Evolutionary conservation across 768 basidiomycete species (phyloP).

Genomic region (Antrodiella citrinella): DNA sequence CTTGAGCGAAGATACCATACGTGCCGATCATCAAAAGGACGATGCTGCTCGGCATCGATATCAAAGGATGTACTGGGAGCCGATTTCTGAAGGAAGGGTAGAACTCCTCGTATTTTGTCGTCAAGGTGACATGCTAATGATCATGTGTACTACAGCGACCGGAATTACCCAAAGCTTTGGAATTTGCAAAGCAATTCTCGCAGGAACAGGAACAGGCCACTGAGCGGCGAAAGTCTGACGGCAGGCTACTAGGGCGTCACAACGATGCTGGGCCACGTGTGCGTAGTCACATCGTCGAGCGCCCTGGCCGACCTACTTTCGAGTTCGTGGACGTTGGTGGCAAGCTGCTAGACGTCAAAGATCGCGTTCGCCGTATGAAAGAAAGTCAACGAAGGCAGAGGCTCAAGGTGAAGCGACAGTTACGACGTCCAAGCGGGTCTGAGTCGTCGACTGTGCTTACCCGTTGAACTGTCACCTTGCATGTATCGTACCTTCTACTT

Average conservation of each 20-base stretch:
- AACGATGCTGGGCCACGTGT: slow-evolving; percentile 12
- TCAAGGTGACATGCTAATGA: too few relatives aligned
- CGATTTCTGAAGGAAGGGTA: slow-evolving; percentile 63
- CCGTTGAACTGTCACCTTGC: too few relatives aligned
- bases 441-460: too few relatives aligned
- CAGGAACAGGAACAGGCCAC: slow-evolving; percentile 26
- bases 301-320: slow-evolving; percentile 43
- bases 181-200: slow-evolving; percentile 35
- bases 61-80: slow-evolving; percentile 74
- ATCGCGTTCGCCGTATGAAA: slow-evolving; percentile 40
- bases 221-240: slow-evolving; percentile 31
- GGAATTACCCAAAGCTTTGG: too few relatives aligned
- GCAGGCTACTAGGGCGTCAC: slow-evolving; percentile 26
- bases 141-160: too few relatives aligned
- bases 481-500: too few relatives aligned
- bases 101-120: too few relatives aligned
- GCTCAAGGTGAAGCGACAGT: too few relatives aligned
- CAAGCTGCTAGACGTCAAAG: slow-evolving; percentile 55
- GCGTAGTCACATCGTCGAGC: slow-evolving; percentile 12
- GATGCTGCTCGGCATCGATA: slow-evolving; percentile 55
- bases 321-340: slow-evolving; percentile 71
- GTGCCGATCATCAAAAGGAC: slow-evolving; percentile 58
- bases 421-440: too few relatives aligned
- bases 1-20: slow-evolving; percentile 41
- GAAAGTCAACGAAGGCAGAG: slow-evolving; percentile 40